Percentiles rank a stretch among this genome's conserved stretches.
Conservation (phyloP, 75 land plant species). For the Pinus taeda region DNA sequence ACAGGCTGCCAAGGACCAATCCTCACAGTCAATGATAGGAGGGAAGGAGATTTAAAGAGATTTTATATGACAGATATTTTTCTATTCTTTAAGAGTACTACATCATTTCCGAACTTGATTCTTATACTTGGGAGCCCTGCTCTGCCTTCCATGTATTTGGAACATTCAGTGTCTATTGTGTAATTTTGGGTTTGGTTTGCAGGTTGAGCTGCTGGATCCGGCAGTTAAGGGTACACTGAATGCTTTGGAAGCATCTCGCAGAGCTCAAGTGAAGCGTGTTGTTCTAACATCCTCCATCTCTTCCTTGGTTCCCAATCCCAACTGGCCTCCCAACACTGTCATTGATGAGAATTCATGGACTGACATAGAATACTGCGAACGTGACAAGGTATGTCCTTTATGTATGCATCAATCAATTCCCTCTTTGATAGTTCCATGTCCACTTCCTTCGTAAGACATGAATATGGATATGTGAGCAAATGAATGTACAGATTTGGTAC, state of each 20-base stretch:
- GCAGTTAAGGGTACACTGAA: constrained; percentile 84
- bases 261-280: constrained; percentile 52
- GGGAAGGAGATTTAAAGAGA: too few relatives aligned
- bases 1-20: too few relatives aligned
- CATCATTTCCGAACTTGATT: too few relatives aligned
- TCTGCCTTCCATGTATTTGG: too few relatives aligned
- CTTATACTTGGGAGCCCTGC: too few relatives aligned
- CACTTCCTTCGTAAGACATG: not conserved
- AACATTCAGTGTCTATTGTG: not conserved
- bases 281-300: constrained; percentile 83
- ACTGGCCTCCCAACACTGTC: constrained; percentile 48
- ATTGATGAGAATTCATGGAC: constrained; percentile 75
- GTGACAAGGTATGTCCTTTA: constrained; percentile 38
- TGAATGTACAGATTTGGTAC: constrained; percentile 47
- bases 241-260: constrained; percentile 66
- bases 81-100: too few relatives aligned
- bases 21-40: too few relatives aligned
- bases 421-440: not conserved
- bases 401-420: not conserved
- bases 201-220: constrained; percentile 63
- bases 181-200: not conserved
- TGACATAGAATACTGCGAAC: constrained; percentile 57
- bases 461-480: not conserved
- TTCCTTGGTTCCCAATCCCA: constrained; percentile 54
- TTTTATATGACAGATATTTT: too few relatives aligned